Evolutionary conservation across 2,329 filamentous ascomycete genomes (phyloP), one percentile per base, ranked within the genome.

Genomic region (Fusarium sp.): DNA sequence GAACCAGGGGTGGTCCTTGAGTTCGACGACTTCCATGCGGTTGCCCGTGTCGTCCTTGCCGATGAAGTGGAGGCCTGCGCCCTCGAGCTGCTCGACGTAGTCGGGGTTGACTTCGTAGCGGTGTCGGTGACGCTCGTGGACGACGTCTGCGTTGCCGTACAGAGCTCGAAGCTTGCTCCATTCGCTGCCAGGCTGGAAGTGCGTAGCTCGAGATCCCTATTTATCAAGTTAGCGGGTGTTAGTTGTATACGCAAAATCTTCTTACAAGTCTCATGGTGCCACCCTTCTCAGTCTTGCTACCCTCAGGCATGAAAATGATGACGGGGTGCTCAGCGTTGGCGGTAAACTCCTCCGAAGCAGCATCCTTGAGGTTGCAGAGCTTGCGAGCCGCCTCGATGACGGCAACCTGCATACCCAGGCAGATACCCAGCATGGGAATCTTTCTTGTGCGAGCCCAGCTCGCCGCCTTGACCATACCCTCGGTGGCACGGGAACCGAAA

Each of bases 271-370:
- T 90, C 95, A 97, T 97, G 1, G 94, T 97, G 22, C 93, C 95
- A 64, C 95, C 95, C 83, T 95, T 78, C 48, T 54, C 48, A 1
- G 48, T 54, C 76, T 84, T 85, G 71, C 81, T 83, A 6, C 80
- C 82, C 78, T 98, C 96, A 2, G 96, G 96, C 97, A 98, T 99
- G 85, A 93, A 96, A 76, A 98, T 90, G 76, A 99, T 91, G 31
- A 94, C 90, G 29, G 90, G 91, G 80, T 95, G 87, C 57, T 91
- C 85, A n/a, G 91, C 89, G 4, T 85, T 80, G 27, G 87, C 81
- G 54, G 86, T 77, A 35, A 91, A 86, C 79, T 92, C 90, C 75
- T 91, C 89, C 10, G 87, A 89, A 5, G 85, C 87, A 31, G 89
- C 90, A 11, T 85, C 81, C 37, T 85, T 78, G 72, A 95, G 87